phyloP scores from a whole-genome alignment of 192 early-diverging fungal species.

The Entrophospora sp. region DNA sequence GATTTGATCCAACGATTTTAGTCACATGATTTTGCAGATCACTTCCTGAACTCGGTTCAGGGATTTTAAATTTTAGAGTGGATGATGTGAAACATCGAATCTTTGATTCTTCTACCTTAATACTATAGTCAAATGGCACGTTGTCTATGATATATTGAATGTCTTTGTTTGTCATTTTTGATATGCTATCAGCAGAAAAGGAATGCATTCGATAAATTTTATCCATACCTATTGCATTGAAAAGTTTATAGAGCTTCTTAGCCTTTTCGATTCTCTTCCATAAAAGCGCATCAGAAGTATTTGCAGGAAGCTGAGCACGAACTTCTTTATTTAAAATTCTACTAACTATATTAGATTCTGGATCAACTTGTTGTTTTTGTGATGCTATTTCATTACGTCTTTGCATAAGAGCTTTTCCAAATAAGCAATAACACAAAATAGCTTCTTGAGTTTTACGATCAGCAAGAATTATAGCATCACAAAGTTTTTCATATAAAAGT shows the following conservation, averaged over 20 bases:
- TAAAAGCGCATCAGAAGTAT: conserved; percentile 6
- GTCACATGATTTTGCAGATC: no score
- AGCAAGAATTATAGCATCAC: neutral
- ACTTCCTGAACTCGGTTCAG: neutral
- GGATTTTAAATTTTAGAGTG: neutral
- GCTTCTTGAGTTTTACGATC: no score
- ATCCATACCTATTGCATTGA: neutral
- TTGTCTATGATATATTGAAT: neutral
- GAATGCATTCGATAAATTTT: conserved; percentile 4
- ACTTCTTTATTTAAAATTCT: conserved; percentile 18
- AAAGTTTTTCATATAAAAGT: neutral
- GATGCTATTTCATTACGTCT: conserved; percentile 5
- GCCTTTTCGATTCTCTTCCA: neutral
- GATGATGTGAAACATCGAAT: no score
- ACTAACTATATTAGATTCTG: conserved; percentile 7
- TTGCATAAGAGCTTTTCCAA: conserved; percentile 12
- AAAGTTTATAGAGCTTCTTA: conserved; percentile 1
- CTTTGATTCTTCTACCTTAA: neutral
- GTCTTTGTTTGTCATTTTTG: neutral
- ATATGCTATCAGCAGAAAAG: conserved; percentile 1
- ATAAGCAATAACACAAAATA: no score
- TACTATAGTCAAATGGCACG: neutral
- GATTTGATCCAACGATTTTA: no score
- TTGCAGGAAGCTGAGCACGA: neutral
- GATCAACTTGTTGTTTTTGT: conserved; percentile 18